Base-by-base conservation (phyloP, 2,329 filamentous ascomycete species). In the Trichophyton simii region DNA sequence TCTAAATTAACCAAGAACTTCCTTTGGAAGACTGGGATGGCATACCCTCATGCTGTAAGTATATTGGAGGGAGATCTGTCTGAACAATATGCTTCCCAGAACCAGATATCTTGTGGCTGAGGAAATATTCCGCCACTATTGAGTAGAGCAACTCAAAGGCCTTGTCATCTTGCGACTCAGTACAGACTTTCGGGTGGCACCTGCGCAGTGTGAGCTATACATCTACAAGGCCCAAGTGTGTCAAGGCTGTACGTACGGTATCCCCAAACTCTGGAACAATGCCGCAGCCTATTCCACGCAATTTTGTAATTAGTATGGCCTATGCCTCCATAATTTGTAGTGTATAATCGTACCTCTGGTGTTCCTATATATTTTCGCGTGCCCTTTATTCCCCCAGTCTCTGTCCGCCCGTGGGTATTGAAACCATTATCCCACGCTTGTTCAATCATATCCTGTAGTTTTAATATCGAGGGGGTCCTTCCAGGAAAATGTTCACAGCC, bases 331-430 rank as follows among this genome's bases (percentile, higher is more conserved):
- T 60, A 28, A 50, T 38, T 38, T 5, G 1, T 28, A 48, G 25
- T 6, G 28, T 31, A n/a, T 41, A 64, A 71, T 66, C 22, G 22
- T 77, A 89, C 88, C 79, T 97, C 92, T 7, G 89, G 86, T 1
- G 92, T 96, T 15, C 92, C 92, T 67, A 97, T 97, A 70, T 94
- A 97, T 72, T 96, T 97, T 63, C 94, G 83, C 0, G 91, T 96
- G n/a, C 86, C 86, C 65, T 79, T 83, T 65, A 97, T 88, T 0
- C 91, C 90, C 1, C 92, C 92, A 0, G 91, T 96, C 73, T 97
- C 90, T 1, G 83, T 70, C 38, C 89, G 82, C 2, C 88, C 89
- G 52, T 84, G 80, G 2, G 82, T 71, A 68, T 95, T 94, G 70
- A 94, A 89, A 0, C 88, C 91, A 69, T 80, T 80, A 68, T 95